These are phyloP conservation scores for Onygena corvina DNA, from an alignment of 2,329 filamentous ascomycete species.

Conservation along the genomic window DNA sequence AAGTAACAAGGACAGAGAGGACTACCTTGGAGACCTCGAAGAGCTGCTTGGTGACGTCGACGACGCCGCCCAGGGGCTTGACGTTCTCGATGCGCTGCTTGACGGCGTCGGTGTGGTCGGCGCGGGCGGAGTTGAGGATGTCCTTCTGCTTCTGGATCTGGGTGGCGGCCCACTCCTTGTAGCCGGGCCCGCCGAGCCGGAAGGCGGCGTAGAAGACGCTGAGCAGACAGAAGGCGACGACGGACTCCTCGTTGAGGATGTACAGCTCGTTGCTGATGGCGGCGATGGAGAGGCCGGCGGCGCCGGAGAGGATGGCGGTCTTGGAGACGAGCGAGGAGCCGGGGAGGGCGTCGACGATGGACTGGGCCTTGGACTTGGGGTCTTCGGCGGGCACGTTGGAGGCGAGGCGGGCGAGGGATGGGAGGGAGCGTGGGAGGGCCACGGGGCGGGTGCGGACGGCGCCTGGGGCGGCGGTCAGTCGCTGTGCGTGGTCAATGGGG, in stretches of 20 bases:
- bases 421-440: conserved; percentile 61
- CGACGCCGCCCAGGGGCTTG: conserved; percentile 83
- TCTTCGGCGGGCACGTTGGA: conserved; percentile 74
- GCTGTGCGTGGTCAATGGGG: not conserved
- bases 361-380: conserved; percentile 93
- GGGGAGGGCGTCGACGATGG: conserved; percentile 82
- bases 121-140: conserved; percentile 86
- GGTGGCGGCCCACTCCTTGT: conserved; percentile 79
- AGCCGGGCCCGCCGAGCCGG: conserved; percentile 86
- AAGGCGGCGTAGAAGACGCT: conserved; percentile 85
- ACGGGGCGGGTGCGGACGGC: conserved; percentile 80
- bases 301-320: conserved; percentile 90
- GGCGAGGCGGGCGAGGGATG: conserved; percentile 59
- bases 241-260: conserved; percentile 97
- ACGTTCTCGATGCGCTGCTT: conserved; percentile 90
- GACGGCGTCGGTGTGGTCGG: conserved; percentile 90
- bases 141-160: conserved; percentile 87
- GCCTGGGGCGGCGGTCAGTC: conserved; percentile 43
- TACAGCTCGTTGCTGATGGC: conserved; percentile 99
- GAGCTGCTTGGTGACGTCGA: conserved; percentile 91
- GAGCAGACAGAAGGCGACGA: conserved; percentile 83
- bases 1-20: not conserved
- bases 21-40: conserved; percentile 96
- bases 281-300: conserved; percentile 79
- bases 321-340: conserved; percentile 89